Evolutionary conservation across 2,329 filamentous ascomycete genomes (phyloP), one percentile per base, ranked within the genome.

Genomic region (Amesomyces nigricolor): DNA sequence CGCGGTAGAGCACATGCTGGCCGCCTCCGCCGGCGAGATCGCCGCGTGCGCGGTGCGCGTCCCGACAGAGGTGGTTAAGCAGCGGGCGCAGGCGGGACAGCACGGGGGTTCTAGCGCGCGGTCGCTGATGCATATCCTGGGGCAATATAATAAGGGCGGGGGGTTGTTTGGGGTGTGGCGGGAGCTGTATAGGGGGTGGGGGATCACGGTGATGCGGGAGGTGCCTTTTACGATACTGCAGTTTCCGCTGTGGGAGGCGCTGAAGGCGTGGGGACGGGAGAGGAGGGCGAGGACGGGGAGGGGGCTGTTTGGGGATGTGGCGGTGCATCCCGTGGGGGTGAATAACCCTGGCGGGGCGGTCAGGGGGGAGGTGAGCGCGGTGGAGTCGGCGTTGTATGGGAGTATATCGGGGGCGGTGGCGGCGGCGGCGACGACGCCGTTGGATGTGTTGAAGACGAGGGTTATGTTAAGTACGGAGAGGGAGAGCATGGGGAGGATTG

Each of bases 161-260:
- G 79, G 79, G 0, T 44, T 86, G 2, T 35, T 58, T 3, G 74
- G 83, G 26, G 87, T 97, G 47, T 85, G 89, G 78, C 76, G 81
- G 58, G 91, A 96, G 72, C 73, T 99, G 54, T 99, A 99, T 72
- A 80, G 94, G 37, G 94, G 95, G 1, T 96, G 91, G 80, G 82
- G 84, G 16, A 91, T 97, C 64, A 99, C 94, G 1, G 86, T 99
- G 51, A 87, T 96, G 74, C 84, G 94, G 57, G 94, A 99, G 76
- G 91, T 99, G 58, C 94, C 94, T 4, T 99, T 99, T 67, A 97
- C 95, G 2, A 86, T 96, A 9, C 88, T 99, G 60, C 94, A 99
- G 72, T 99, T 99, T 70, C 94, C 94, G 45, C 79, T 99, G 60
- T 99, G 94, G 94, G 94, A 99, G 73, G 84, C 80, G 4, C 81